Evolutionary conservation across 306 rosid genomes (phyloP).

Genomic region (Medicago ruthenica): DNA sequence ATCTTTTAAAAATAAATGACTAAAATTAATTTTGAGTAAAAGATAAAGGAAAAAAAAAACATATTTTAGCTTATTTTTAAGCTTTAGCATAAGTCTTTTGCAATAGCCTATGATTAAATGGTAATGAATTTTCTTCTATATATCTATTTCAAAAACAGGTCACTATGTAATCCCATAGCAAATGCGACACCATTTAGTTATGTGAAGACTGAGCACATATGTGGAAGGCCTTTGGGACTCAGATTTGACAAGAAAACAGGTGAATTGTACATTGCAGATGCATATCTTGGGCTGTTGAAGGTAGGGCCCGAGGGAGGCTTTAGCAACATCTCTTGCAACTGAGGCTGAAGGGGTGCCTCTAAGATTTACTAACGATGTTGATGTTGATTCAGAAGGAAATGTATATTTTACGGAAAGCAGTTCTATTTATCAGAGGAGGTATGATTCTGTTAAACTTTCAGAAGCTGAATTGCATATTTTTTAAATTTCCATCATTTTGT

Average conservation of each 20-base stretch:
- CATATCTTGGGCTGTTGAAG: conserved; percentile 82
- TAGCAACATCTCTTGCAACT: conserved; percentile 79
- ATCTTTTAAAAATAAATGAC: background rate
- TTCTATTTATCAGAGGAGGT: conserved; percentile 77
- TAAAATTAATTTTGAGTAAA: background rate
- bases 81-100: conserved; percentile 13
- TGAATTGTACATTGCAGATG: conserved; percentile 89
- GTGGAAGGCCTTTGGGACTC: conserved; percentile 96
- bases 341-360: conserved; percentile 86
- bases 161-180: conserved; percentile 75
- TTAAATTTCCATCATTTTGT: conserved; percentile 34
- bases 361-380: conserved; percentile 82
- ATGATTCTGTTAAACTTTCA: conserved; percentile 35
- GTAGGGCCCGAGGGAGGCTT: conserved; percentile 94
- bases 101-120: conserved; percentile 4
- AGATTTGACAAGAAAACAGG: conserved; percentile 95
- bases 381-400: conserved; percentile 80
- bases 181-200: conserved; percentile 68
- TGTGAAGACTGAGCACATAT: conserved; percentile 78
- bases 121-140: conserved; percentile 10
- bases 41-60: background rate
- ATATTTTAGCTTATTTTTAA: conserved; percentile 3
- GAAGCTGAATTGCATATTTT: conserved; percentile 1
- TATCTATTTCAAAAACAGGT: conserved; percentile 54
- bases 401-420: conserved; percentile 92